Evolutionary conservation across 2,329 filamentous ascomycete species (phyloP).

Genomic region (Fusarium sp.): DNA sequence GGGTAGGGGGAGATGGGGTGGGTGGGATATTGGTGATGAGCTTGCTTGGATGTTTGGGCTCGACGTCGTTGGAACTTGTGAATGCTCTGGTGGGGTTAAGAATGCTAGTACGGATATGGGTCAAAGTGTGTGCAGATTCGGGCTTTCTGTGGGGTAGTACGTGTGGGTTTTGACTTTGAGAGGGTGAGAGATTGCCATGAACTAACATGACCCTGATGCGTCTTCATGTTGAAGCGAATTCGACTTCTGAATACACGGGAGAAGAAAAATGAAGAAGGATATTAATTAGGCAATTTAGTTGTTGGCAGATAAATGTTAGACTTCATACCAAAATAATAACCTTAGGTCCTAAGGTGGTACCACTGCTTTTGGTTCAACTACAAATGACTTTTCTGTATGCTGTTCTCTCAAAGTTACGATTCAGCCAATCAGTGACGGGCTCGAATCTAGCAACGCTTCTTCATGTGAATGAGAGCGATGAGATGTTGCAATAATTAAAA

Average conservation of each 20-base stretch:
- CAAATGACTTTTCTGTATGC: background rate
- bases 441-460: background rate
- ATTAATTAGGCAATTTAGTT: background rate
- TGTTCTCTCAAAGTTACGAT: conserved; percentile 13
- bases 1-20: too few relatives aligned
- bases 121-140: background rate
- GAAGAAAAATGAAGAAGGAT: background rate
- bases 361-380: too few relatives aligned
- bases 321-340: too few relatives aligned
- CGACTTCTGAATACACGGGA: too few relatives aligned
- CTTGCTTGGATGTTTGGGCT: conserved; percentile 27
- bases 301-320: background rate
- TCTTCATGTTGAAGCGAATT: too few relatives aligned
- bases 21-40: conserved; percentile 30
- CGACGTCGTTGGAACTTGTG: conserved; percentile 37
- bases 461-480: conserved; percentile 7
- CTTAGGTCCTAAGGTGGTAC: too few relatives aligned
- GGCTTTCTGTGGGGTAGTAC: background rate
- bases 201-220: too few relatives aligned
- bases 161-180: conserved; percentile 4
- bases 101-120: conserved; percentile 16
- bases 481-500: background rate
- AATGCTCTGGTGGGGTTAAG: conserved; percentile 37
- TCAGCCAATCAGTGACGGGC: conserved; percentile 16
- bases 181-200: conserved; percentile 4